Percentiles rank a stretch among this genome's conserved stretches.
These are phyloP conservation scores for Colletotrichum melonis DNA, from an alignment of 2,329 filamentous ascomycete genomes.

Conservation along the genomic window DNA sequence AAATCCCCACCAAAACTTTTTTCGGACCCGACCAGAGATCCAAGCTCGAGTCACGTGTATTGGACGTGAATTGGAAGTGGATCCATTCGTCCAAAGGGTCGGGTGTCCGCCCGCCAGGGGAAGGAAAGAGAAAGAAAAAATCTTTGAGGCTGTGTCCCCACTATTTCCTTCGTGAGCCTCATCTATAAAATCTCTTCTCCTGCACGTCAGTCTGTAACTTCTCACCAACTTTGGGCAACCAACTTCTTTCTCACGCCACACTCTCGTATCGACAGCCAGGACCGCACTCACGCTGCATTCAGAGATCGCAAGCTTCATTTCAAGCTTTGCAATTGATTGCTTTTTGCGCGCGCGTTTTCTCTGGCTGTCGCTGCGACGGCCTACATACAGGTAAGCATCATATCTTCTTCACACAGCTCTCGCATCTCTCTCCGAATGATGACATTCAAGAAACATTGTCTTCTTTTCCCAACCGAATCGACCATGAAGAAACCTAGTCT, in stretches of 20 bases:
- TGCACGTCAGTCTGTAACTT: not conserved
- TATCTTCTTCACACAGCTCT: not conserved
- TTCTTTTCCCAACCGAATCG: slow-evolving; percentile 93
- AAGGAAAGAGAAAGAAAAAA: slow-evolving; percentile 23
- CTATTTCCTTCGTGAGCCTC: slow-evolving; percentile 29
- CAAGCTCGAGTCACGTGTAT: not conserved
- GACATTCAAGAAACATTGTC: slow-evolving; percentile 75
- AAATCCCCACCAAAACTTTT: not conserved
- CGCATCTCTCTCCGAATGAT: slow-evolving; percentile 66
- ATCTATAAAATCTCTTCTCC: slow-evolving; percentile 30
- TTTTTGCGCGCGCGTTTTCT: not conserved
- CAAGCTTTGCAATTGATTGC: not conserved
- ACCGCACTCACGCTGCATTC: too few species aligned
- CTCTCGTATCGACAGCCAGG: not conserved
- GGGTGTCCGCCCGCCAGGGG: not conserved
- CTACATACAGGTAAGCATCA: slow-evolving; percentile 13
- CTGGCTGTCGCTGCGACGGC: not conserved
- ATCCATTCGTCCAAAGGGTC: not conserved
- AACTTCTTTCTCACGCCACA: not conserved
- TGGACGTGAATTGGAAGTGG: not conserved
- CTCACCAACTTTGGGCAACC: not conserved
- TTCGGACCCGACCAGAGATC: not conserved
- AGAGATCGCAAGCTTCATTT: not conserved
- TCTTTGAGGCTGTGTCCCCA: slow-evolving; percentile 15
- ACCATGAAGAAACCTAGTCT: slow-evolving; percentile 83